A percentile compares a stretch with the other conserved stretches of the same genome.
These are phyloP conservation scores for Aspergillus pseudoterreus DNA, from an alignment of 2,329 filamentous ascomycete genomes.

Conservation along the genomic window DNA sequence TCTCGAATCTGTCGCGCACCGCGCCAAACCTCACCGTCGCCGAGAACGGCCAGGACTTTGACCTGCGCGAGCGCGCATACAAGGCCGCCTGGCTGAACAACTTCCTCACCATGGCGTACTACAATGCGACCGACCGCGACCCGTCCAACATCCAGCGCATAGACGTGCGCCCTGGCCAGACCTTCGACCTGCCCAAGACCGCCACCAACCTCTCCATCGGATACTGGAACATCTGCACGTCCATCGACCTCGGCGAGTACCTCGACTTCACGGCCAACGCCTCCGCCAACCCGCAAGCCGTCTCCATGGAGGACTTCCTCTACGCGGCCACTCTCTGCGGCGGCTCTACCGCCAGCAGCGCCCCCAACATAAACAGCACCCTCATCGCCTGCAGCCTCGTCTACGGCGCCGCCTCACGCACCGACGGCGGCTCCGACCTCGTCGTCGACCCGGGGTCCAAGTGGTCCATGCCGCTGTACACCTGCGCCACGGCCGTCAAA, in stretches of 20 bases:
- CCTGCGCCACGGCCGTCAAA: constrained; percentile 41
- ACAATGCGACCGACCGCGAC: constrained; percentile 39
- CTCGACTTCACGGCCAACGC: constrained; percentile 6
- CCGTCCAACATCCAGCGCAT: constrained; percentile 24
- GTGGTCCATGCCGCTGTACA: constrained; percentile 45
- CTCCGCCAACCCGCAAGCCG: neutral
- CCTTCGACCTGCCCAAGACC: neutral
- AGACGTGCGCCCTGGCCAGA: neutral
- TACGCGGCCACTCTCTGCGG: constrained; percentile 19
- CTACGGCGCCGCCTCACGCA: constrained; percentile 36
- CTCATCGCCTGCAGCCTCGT: constrained; percentile 40
- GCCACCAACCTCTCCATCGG: constrained; percentile 20
- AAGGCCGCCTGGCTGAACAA: constrained; percentile 45
- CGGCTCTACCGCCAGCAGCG: constrained; percentile 25
- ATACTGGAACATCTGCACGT: constrained; percentile 5
- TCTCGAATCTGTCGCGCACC: neutral
- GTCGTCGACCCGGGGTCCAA: constrained; percentile 39
- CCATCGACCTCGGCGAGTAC: constrained; percentile 6
- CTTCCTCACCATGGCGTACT: constrained; percentile 34
- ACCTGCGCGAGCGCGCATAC: constrained; percentile 40
- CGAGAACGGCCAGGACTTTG: constrained; percentile 33
- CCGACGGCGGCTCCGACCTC: constrained; percentile 31
- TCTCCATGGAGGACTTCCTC: neutral
- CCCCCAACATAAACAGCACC: constrained; percentile 43
- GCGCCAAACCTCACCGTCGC: constrained; percentile 12